Base-by-base conservation (phyloP, 495 filamentous ascomycete genomes). In the Elaphomyces granulatus region DNA sequence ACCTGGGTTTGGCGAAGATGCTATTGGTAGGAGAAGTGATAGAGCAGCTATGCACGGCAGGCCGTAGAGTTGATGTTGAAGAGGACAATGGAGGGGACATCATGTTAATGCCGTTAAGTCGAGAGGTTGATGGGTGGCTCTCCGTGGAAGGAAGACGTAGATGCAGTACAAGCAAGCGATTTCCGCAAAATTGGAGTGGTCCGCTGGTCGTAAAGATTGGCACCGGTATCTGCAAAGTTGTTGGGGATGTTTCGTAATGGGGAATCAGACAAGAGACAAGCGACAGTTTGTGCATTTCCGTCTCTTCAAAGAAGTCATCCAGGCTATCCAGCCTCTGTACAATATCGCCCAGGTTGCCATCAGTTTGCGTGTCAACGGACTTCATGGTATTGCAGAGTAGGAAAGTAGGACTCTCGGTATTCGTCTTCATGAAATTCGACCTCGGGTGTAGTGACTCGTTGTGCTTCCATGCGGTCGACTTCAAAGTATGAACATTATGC, bases 361-460 rank as follows among this genome's bases (percentile, higher is more conserved):
- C 73, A 8, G 84, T 80, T 23, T 83, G 78, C 1, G 68, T 79
- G 36, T 92, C 85, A 44, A 94, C 84, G 2, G 85, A 92, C 57
- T 86, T 80, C 81, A 94, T 88, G 2, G 87, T 94, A 41, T 81
- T 85, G 73, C 53, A 81, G 72, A 4, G 65, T 55, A 8, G 76
- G 75, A 56, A 90, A 87, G 55, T 83, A 92, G n/a, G 74, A 69
- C 23, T 80, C 82, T 4, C 70, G 76, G 54, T 83, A 93, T 26
- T 94, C 87, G 43, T 98, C 90, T 3, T 75, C 68, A 40, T 87
- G 81, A 64, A 98, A 95, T 48, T 90, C 85, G 14, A 98, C 78
- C 38, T 90, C 84, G 12, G 87, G 80, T 0, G 85, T 86, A 37
- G 77, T 71, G 2, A 70, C 68, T 14, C 79, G 67, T 36, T 72